Evolutionary conservation across 495 filamentous ascomycete species (phyloP).

Genomic region (Xylaria acuta): DNA sequence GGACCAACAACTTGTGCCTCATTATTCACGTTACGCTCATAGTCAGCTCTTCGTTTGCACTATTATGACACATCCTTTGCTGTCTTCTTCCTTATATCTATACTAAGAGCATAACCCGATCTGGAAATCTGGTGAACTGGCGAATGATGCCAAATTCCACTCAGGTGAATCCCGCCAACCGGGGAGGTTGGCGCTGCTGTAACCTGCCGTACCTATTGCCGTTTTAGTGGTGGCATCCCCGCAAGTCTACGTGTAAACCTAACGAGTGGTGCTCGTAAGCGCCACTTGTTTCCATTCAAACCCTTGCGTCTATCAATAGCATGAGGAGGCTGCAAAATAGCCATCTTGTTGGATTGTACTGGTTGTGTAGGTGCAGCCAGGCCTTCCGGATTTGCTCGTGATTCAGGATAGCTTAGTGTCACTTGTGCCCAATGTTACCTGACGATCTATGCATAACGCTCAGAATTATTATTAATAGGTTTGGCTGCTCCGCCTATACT

Average conservation of each 20-base stretch:
- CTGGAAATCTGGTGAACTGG: not conserved
- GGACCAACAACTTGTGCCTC: not conserved
- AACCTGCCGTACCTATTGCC: not conserved
- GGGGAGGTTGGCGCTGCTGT: constrained; percentile 11
- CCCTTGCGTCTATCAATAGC: constrained; percentile 21
- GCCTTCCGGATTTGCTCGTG: not conserved
- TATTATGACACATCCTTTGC: not conserved
- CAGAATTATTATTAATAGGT: constrained; percentile 10
- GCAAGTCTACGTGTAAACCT: constrained; percentile 20
- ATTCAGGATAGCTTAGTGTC: not conserved
- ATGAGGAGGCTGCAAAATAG: constrained; percentile 16
- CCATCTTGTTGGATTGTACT: not conserved
- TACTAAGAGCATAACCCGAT: not conserved
- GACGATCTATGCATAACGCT: constrained; percentile 16
- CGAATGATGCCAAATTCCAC: constrained; percentile 2
- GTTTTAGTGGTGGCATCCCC: constrained; percentile 13
- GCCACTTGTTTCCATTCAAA: constrained; percentile 46
- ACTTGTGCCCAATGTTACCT: constrained; percentile 22
- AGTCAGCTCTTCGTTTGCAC: not conserved
- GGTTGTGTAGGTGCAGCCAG: not conserved
- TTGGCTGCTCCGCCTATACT: not conserved
- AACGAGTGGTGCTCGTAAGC: constrained; percentile 39
- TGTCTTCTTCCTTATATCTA: not conserved
- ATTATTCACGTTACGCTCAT: not conserved
- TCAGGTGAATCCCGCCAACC: constrained; percentile 16